phyloP scores from a whole-genome alignment of 805 yeast genomes.

The Komagataella mondaviorum region DNA sequence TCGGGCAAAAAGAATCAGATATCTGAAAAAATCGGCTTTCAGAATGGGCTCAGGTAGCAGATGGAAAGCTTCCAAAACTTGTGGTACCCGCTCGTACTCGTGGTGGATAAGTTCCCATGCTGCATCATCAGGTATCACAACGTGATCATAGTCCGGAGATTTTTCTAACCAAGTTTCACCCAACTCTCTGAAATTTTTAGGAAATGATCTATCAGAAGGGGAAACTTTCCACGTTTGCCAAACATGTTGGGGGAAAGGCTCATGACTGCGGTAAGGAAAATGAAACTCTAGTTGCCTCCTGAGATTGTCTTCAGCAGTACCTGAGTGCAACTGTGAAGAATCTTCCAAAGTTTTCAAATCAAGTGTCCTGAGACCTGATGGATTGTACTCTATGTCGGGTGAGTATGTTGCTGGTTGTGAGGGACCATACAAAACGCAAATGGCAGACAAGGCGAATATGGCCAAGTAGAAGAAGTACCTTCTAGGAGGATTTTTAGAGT shows the following conservation, averaged over 20 bases:
- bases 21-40: constrained; percentile 90
- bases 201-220: constrained; percentile 40
- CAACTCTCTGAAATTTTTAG: constrained; percentile 31
- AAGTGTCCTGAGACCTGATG: neutral
- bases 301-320: constrained; percentile 12
- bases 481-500: neutral
- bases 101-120: constrained; percentile 36
- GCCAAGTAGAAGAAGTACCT: neutral
- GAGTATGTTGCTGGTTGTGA: neutral
- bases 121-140: constrained; percentile 54
- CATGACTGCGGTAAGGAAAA: constrained; percentile 59
- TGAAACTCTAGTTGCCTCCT: constrained; percentile 53
- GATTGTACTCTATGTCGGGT: neutral
- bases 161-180: constrained; percentile 50
- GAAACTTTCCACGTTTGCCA: constrained; percentile 95
- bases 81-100: constrained; percentile 60
- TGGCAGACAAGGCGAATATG: neutral
- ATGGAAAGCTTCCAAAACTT: constrained; percentile 61
- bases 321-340: neutral
- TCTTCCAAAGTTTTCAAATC: neutral
- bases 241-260: constrained; percentile 60
- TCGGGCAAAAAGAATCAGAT: constrained; percentile 71
- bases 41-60: constrained; percentile 69
- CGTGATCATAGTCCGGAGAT: constrained; percentile 52
- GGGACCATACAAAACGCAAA: neutral